Base-by-base conservation (phyloP, 257 asterid genomes). In the Vinca minor region DNA sequence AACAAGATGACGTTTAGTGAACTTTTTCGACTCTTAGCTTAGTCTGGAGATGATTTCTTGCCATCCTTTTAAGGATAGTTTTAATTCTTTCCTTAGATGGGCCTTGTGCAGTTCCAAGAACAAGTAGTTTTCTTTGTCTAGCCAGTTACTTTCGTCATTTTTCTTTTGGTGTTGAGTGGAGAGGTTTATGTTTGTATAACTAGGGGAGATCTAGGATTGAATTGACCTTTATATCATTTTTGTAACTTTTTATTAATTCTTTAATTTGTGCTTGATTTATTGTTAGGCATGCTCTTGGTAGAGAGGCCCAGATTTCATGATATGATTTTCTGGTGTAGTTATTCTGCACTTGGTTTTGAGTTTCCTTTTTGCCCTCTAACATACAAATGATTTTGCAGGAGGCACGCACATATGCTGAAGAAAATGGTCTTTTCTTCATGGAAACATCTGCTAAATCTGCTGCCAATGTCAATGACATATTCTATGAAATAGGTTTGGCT, bases 381-480 rank as follows among this genome's bases (percentile, higher is more conserved):
- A 56, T 4, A 15, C 32, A 11, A 25, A 31, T 34, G 17, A n/a
- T 46, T 38, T 63, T 60, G 66, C 76, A 71, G 82, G 82, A 73
- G 38, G 72, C 77, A 63, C 69, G 64, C 4, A 14, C 64, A 3
- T 74, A 78, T 73, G 76, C 82, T 11, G 82, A 77, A 59, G 82
- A 77, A 48, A 69, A 77, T 42, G 73, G 71, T 63, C 68, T 77
- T 13, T 72, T 77, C 38, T 77, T 77, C 70, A 63, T 77, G 71
- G 82, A 77, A 73, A 77, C 82, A n/a, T 77, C 82, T 61, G 82
- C 82, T 36, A 77, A 77, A 73, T 65, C 82, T 49, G 82, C 82
- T 31, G 69, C 65, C 13, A 77, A 77, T 57, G 78, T 73, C 31
- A 77, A 77, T 57, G 82, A 73, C 14, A 65, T 77, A 8, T 77